Evolutionary conservation across 2,329 filamentous ascomycete genomes (phyloP), one percentile per base, ranked within the genome.

Genomic region (Aspergillus sp.): DNA sequence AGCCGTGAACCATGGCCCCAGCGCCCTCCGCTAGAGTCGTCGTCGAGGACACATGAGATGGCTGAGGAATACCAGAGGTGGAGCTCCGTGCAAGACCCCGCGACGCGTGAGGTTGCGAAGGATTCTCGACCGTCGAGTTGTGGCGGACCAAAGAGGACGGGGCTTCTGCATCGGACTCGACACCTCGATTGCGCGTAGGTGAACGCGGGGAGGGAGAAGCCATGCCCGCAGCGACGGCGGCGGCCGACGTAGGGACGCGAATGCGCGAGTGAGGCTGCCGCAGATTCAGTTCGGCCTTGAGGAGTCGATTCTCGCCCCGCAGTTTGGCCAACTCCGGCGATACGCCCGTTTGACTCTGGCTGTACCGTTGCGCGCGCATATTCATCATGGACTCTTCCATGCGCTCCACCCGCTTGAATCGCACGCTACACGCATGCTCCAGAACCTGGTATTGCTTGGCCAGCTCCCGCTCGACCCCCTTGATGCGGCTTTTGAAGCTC

Each of bases 371-470:
- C 26, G 72, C 69, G 45, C 77, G 75, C 60, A 80, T 84, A 65
- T 88, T 90, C 61, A 90, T 85, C 46, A 95, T 87, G 47, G 91
- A 84, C 16, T 88, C 86, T 76, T 99, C 95, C 0, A 99, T 82
- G 2, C 90, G 86, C 65, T 98, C 94, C 31, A 99, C 85, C 67
- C 92, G 91, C 79, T 96, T 95, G 60, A 89, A 84, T 16, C 92
- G 88, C 26, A 87, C 78, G 56, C 95, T 91, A 29, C 97, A 85
- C 42, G 87, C 90, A 66, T 87, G 87, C 74, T 97, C 92, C 1
- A 99, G 82, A 0, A 84, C 86, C 69, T 96, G 90, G 70, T 97
- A 98, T 70, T 98, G 93, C 63, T 92, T 91, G 79, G 88, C 89
- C n/a, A 98, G 79, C 61, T 96, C 91, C 52, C 90, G 88, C 75